A percentile compares a stretch with the other conserved stretches of the same genome.
These are phyloP conservation scores for Annulohypoxylon stygium DNA, from an alignment of 495 filamentous ascomycete species.

Conservation along the genomic window DNA sequence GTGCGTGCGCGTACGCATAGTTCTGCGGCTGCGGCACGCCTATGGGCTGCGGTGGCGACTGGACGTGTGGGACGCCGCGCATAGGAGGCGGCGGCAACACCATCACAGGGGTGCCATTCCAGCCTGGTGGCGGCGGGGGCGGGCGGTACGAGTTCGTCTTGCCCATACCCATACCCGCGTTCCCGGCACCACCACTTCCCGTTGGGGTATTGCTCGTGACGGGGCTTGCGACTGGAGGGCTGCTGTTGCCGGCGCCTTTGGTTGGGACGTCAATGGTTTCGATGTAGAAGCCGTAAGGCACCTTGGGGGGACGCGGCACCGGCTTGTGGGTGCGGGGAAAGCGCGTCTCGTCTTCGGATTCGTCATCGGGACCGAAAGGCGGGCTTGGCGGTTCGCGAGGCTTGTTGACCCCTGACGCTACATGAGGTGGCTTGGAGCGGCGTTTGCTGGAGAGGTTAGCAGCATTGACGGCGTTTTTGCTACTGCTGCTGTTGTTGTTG, in stretches of 20 bases:
- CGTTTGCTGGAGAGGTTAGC: slow-evolving; percentile 12
- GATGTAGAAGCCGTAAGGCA: neutral
- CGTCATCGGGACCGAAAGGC: slow-evolving; percentile 4
- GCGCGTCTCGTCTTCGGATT: slow-evolving; percentile 18
- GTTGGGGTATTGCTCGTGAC: neutral
- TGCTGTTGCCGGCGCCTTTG: neutral
- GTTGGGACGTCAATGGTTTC: neutral
- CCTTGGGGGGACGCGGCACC: slow-evolving; percentile 3
- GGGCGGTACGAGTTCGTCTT: slow-evolving; percentile 20
- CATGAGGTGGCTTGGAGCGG: slow-evolving; percentile 20
- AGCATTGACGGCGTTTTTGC: neutral
- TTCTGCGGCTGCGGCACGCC: slow-evolving; percentile 3
- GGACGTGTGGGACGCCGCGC: slow-evolving; percentile 1
- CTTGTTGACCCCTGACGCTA: neutral
- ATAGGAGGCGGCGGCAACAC: slow-evolving; percentile 28
- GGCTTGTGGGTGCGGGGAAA: neutral
- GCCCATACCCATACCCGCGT: neutral
- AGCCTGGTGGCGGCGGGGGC: slow-evolving; percentile 34
- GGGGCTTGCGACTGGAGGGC: neutral
- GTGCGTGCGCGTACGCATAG: slow-evolving; percentile 5
- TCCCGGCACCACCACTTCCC: neutral
- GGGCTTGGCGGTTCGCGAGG: neutral
- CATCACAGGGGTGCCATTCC: slow-evolving; percentile 4
- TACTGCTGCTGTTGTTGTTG: neutral
- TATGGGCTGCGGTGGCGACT: slow-evolving; percentile 4